Evolutionary conservation across 345 rosid species (phyloP), one percentile per base, ranked within the genome.

Genomic region (Dovyalis caffra): DNA sequence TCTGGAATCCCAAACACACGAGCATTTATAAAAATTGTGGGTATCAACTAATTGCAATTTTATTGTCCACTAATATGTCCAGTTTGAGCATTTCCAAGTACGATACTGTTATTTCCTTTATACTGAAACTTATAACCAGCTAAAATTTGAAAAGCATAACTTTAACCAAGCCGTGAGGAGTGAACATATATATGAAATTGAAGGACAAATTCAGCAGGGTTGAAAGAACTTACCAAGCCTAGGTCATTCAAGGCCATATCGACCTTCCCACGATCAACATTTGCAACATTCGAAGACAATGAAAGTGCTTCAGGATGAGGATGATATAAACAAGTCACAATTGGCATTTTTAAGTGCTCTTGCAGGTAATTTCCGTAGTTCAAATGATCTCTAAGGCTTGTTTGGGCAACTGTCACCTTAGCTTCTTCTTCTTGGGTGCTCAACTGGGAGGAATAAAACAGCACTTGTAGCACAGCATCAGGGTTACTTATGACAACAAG

Each of bases 391-490:
- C 14, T 70, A 10, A 92, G 56, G 84, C 95, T 87, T 83, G 62
- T 70, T 11, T 2, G 18, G 58, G 90, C 90, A 57, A 81, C 28
- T 9, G 26, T 0, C 26, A 9, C 53, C 0, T 11, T 76, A 1
- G 47, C 16, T 40, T 23, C 53, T 72, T 91, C 95, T 66, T 25
- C 53, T 33, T 73, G 79, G 26, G 83, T 63, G 49, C 66, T 76
- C 28, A 81, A 72, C 86, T 91, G 97, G 69, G 73, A 83, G 68
- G 95, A 78, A 78, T 90, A 89, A 76, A 88, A 90, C 81, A 95
- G 74, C 3, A 91, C 66, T 74, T 95, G 97, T 69, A 92, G 86
- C 78, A 90, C 74, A 34, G 94, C 93, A 71, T 90, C 95, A 3
- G 97, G 83, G 81, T 95, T 92, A 78, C 64, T 85, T 77, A 87